Base-by-base conservation (phyloP, 129 eudicot genomes). In the Cynara cardunculus region DNA sequence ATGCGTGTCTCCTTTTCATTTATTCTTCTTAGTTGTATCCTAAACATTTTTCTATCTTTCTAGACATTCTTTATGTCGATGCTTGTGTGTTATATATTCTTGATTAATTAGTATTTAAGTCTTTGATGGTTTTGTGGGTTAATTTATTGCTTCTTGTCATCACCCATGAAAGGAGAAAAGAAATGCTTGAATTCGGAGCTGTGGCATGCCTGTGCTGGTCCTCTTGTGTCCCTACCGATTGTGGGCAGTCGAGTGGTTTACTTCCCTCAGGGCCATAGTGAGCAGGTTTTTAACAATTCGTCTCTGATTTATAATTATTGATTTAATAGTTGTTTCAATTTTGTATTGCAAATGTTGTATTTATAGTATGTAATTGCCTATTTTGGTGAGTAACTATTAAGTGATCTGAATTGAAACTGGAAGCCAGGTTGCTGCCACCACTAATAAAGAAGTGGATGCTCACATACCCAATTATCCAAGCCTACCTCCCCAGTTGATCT, bases 151-250 rank as follows among this genome's bases (percentile, higher is more conserved):
- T 79, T 85, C 41, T 81, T 88, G 44, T 75, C 66, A 22, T 31
- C 26, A 39, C 64, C 71, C 82, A 76, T 89, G 93, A 75, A 88
- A 93, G 95, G 91, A 82, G 99, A 92, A 80, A 96, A 93, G 88
- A 92, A 96, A 85, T 96, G 97, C 68, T 86, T 96, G 97, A 96
- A 96, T 86, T 96, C 99, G 16, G 99, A 96, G 83, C 88, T 96
- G 53, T 96, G 99, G 99, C 99, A 96, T 87, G 99, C 99, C 21
- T 96, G 99, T 87, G 97, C 99, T 69, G 99, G 99, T 74, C 99
- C 99, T 73, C 87, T 96, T 75, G 99, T 96, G 80, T 90, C 95
- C 65, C 89, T 96, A 59, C 98, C 99, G 13, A 88, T 86, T 0
- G 88, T 91, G 0, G 95, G 99, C 73, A 92, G 97, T 70, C 94